phyloP scores from a whole-genome alignment of 208 protist genomes.

The Wallacemonas sp. region DNA sequence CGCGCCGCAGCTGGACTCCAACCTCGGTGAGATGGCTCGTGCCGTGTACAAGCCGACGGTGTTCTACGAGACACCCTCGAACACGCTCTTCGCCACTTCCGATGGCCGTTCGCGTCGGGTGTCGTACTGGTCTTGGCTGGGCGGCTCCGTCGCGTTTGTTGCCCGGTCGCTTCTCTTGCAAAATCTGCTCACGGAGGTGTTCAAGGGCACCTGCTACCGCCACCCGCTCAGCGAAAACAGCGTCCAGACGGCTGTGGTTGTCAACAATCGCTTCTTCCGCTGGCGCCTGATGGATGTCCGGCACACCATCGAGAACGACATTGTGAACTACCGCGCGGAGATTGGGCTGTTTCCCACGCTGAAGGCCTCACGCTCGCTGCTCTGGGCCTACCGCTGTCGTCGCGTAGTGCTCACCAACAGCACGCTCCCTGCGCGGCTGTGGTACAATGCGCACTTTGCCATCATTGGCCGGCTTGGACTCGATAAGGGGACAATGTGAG shows the following conservation, averaged over 20 bases:
- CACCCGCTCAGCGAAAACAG: constrained; percentile 22
- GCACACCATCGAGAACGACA: constrained; percentile 6
- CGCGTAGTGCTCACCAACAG: constrained; percentile 56
- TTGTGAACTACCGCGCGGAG: constrained; percentile 40
- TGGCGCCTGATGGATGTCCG: constrained; percentile 51
- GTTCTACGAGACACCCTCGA: constrained; percentile 62
- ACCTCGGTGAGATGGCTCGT: constrained; percentile 60
- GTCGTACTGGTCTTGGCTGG: constrained; percentile 37
- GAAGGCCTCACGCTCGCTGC: constrained; percentile 28
- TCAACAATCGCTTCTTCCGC: constrained; percentile 65
- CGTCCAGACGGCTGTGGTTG: constrained; percentile 44
- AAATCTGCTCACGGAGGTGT: constrained; percentile 35
- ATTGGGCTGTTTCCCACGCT: constrained; percentile 35
- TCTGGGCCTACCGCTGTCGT: constrained; percentile 50
- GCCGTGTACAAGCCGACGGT: constrained; percentile 45
- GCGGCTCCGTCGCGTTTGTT: constrained; percentile 23
- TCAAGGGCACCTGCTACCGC: constrained; percentile 57
- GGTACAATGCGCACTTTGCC: constrained; percentile 72
- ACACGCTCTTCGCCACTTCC: background rate
- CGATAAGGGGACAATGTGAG: constrained; percentile 12
- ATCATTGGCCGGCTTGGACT: constrained; percentile 45
- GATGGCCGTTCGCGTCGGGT: background rate
- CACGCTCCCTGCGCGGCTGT: constrained; percentile 43
- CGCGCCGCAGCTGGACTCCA: constrained; percentile 55
- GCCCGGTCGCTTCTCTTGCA: constrained; percentile 52